A percentile compares a stretch with the other conserved stretches of the same genome.
These are phyloP conservation scores for Iris macrosiphon DNA, from an alignment of 106 monocot species.

Conservation along the genomic window DNA sequence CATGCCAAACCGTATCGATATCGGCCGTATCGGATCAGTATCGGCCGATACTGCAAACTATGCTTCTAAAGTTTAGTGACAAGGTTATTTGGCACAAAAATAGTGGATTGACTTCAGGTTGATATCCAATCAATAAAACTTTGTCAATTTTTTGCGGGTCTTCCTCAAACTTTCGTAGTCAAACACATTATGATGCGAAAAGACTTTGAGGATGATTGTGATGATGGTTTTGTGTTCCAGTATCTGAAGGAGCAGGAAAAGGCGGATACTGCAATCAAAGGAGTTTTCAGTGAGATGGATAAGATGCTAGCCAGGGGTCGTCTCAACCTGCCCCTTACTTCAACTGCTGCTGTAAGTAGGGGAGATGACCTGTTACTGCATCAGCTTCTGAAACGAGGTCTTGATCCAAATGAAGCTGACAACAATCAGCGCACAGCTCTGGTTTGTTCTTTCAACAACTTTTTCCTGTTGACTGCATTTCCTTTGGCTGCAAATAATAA, in stretches of 20 bases:
- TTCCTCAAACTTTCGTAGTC: no score
- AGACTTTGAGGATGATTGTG: no score
- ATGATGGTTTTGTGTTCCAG: constrained; percentile 24
- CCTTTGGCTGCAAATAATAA: not conserved
- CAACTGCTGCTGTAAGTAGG: constrained; percentile 46
- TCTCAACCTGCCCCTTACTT: constrained; percentile 57
- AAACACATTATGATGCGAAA: no score
- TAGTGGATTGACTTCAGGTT: no score
- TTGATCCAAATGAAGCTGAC: constrained; percentile 64
- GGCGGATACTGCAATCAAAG: constrained; percentile 39
- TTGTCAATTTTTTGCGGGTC: no score
- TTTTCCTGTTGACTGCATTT: not conserved
- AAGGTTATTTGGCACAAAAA: no score
- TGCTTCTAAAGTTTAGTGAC: no score
- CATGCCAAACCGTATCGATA: no score
- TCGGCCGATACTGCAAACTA: no score
- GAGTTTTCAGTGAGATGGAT: constrained; percentile 46
- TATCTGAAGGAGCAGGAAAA: constrained; percentile 44
- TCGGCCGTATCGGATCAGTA: no score
- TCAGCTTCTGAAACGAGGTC: constrained; percentile 53
- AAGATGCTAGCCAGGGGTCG: constrained; percentile 47
- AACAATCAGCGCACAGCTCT: constrained; percentile 39
- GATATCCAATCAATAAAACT: no score
- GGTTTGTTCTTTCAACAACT: no score
- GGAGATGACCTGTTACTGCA: constrained; percentile 54